phyloP scores from a whole-genome alignment of 1,139 yeast genomes.

The Kazachstania sp. region DNA sequence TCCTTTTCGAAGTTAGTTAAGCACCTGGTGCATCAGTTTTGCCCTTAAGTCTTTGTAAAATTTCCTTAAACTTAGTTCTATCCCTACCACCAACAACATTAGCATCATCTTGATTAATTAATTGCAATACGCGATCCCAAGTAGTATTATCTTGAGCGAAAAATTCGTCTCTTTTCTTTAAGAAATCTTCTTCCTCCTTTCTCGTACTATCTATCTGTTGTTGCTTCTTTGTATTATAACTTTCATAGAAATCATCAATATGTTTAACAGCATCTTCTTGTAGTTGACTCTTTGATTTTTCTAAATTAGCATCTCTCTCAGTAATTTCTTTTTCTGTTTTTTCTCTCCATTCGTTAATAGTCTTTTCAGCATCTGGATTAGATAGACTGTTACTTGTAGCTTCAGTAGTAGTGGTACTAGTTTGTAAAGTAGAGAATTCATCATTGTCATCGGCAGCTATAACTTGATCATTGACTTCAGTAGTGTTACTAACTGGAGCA shows the following conservation, averaged over 20 bases:
- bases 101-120: slow-evolving; percentile 39
- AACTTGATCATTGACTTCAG: slow-evolving; percentile 23
- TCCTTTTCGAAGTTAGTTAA: slow-evolving; percentile 20
- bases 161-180: slow-evolving; percentile 71
- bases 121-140: slow-evolving; percentile 73
- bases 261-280: slow-evolving; percentile 75
- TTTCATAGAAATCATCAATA: slow-evolving; percentile 89
- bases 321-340: slow-evolving; percentile 74
- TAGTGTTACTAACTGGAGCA: slow-evolving; percentile 32
- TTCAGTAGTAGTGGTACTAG: slow-evolving; percentile 12
- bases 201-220: slow-evolving; percentile 55
- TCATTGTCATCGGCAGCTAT: slow-evolving; percentile 14
- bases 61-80: slow-evolving; percentile 62
- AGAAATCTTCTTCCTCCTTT: slow-evolving; percentile 61
- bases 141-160: slow-evolving; percentile 58
- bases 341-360: slow-evolving; percentile 71
- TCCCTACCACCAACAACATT: slow-evolving; percentile 46
- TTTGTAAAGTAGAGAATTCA: slow-evolving; percentile 28
- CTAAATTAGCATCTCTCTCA: slow-evolving; percentile 70
- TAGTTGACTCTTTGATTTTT: slow-evolving; percentile 57
- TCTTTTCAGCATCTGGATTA: slow-evolving; percentile 42
- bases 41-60: slow-evolving; percentile 56
- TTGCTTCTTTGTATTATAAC: slow-evolving; percentile 81
- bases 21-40: slow-evolving; percentile 72
- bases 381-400: background rate